Evolutionary conservation across 1,139 yeast species (phyloP).

Genomic region (Casaregolazyma suthepensis): DNA sequence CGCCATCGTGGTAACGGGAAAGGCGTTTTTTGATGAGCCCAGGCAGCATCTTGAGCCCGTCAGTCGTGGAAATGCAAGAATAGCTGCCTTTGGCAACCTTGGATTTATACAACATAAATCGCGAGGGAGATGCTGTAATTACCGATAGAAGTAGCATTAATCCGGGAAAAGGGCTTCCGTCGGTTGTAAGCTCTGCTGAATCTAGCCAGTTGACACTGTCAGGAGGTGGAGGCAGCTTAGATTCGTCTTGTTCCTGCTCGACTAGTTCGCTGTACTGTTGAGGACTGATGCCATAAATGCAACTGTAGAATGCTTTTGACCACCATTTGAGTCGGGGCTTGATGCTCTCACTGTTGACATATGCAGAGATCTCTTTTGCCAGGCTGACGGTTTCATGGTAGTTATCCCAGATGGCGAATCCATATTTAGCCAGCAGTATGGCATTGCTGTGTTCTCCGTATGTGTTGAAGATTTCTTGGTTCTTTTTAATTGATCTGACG

Average conservation of each 20-base stretch:
- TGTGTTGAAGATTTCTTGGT: conserved; percentile 66
- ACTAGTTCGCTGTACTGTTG: conserved; percentile 26
- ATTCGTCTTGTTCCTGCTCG: conserved; percentile 21
- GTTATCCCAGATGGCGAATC: conserved; percentile 57
- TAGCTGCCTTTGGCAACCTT: conserved; percentile 20
- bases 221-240: conserved; percentile 18
- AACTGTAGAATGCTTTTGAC: conserved; percentile 42
- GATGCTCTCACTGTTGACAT: conserved; percentile 35
- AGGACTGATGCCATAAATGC: conserved; percentile 33
- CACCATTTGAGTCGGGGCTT: conserved; percentile 58
- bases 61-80: conserved; percentile 16
- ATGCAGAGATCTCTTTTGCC: conserved; percentile 45
- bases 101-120: conserved; percentile 17
- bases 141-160: conserved; percentile 37
- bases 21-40: conserved; percentile 22
- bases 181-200: conserved; percentile 25
- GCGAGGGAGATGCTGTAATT: conserved; percentile 27
- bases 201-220: conserved; percentile 20
- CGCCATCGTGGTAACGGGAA: conserved; percentile 28
- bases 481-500: conserved; percentile 38
- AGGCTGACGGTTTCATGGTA: conserved; percentile 53
- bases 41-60: conserved; percentile 16
- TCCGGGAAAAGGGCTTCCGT: conserved; percentile 39
- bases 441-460: conserved; percentile 71
- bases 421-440: conserved; percentile 64